A percentile compares a stretch with the other conserved stretches of the same genome.
phyloP scores from a whole-genome alignment of 352 stramenopile species.

The Globisporangium solare region DNA sequence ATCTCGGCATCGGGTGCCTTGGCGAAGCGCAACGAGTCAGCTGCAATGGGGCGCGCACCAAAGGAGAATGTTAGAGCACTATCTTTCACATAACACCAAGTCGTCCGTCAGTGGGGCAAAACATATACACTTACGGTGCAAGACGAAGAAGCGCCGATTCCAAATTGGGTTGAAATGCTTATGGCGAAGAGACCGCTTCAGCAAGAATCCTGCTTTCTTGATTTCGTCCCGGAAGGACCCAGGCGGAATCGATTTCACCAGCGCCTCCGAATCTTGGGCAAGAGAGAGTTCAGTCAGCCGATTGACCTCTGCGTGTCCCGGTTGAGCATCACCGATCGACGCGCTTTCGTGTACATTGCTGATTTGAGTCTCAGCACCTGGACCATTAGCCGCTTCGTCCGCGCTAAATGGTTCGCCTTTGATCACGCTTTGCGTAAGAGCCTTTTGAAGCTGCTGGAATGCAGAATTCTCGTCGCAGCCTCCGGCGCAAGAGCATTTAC shows the following conservation, averaged over 20 bases:
- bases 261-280: constrained; percentile 10
- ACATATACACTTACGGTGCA: constrained; percentile 33
- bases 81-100: not conserved
- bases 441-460: constrained; percentile 55
- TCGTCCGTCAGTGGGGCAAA: not conserved
- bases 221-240: constrained; percentile 63
- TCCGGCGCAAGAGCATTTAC: constrained; percentile 53
- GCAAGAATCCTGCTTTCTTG: constrained; percentile 62
- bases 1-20: constrained; percentile 59
- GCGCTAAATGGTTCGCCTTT: constrained; percentile 39
- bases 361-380: not conserved
- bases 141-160: constrained; percentile 69
- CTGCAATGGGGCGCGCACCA: constrained; percentile 15
- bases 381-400: constrained; percentile 16
- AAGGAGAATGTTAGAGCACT: constrained; percentile 1
- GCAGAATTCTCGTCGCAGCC: constrained; percentile 62
- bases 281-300: constrained; percentile 16
- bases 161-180: constrained; percentile 85
- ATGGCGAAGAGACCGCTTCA: constrained; percentile 85
- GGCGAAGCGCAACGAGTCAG: constrained; percentile 65
- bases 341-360: constrained; percentile 6
- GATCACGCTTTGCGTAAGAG: constrained; percentile 51
- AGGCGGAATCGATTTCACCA: constrained; percentile 23
- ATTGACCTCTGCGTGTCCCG: constrained; percentile 6
- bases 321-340: not conserved